These are phyloP conservation scores for Lachnellula willkommii DNA, from an alignment of 2,329 filamentous ascomycete species.

Conservation along the genomic window DNA sequence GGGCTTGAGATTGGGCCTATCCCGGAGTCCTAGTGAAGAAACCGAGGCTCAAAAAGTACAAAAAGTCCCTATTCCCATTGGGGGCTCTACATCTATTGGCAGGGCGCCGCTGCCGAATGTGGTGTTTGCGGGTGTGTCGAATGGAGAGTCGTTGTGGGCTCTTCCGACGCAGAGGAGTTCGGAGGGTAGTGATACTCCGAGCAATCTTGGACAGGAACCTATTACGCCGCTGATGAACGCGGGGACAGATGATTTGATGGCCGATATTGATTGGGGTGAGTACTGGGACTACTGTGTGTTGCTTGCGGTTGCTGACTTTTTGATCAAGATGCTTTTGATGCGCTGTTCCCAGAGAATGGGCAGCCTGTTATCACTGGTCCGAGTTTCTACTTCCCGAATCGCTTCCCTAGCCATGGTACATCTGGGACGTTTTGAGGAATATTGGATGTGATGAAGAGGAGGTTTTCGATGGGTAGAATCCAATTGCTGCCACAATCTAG, in stretches of 20 bases:
- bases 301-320: not conserved
- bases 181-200: conserved; percentile 40
- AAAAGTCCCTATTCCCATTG: conserved; percentile 1
- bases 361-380: conserved; percentile 11
- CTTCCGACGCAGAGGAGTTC: conserved; percentile 38
- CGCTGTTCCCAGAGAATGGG: conserved; percentile 27
- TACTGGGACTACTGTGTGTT: not conserved
- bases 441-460: not conserved
- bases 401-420: not conserved
- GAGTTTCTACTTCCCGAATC: not conserved
- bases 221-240: not conserved
- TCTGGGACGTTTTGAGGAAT: not conserved
- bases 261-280: conserved; percentile 59
- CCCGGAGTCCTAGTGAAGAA: not conserved
- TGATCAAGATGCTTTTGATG: conserved; percentile 29
- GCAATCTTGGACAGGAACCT: conserved; percentile 20
- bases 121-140: conserved; percentile 43
- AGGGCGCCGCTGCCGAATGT: conserved; percentile 14
- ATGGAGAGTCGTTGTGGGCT: conserved; percentile 44
- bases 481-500: not conserved
- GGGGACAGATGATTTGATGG: conserved; percentile 34
- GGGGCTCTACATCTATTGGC: conserved; percentile 1
- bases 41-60: not conserved
- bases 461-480: not conserved
- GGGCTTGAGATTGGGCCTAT: not conserved